These are phyloP conservation scores for Sonneratia alba DNA, from an alignment of 345 rosid species.

Conservation along the genomic window DNA sequence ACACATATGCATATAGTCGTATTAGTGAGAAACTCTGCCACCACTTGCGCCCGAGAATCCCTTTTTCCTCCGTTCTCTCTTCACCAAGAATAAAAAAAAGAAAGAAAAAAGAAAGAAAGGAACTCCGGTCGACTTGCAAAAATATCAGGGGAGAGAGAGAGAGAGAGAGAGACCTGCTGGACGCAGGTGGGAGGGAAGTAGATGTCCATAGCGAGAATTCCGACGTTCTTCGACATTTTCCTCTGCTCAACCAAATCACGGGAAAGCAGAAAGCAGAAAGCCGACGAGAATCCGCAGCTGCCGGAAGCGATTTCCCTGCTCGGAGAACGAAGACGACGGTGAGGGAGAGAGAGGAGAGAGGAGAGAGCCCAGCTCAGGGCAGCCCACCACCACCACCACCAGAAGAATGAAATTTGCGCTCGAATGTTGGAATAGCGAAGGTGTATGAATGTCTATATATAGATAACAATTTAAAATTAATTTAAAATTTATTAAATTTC, in stretches of 20 bases:
- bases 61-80: too few species aligned
- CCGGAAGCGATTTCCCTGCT: neutral
- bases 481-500: too few species aligned
- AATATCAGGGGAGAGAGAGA: slow-evolving; percentile 7
- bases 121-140: neutral
- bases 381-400: neutral
- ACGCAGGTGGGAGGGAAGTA: slow-evolving; percentile 96
- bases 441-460: neutral
- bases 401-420: neutral
- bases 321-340: neutral
- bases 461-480: too few species aligned
- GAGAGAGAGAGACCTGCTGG: slow-evolving; percentile 58
- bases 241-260: neutral
- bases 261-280: neutral
- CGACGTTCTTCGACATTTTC: slow-evolving; percentile 91
- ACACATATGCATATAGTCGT: too few species aligned
- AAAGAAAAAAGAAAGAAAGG: neutral
- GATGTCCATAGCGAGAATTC: slow-evolving; percentile 87
- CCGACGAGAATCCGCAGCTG: slow-evolving; percentile 1
- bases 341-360: neutral
- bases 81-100: too few species aligned
- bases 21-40: too few species aligned
- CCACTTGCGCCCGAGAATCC: too few species aligned
- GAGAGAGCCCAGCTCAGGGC: neutral
- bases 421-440: too few species aligned